A percentile compares a stretch with the other conserved stretches of the same genome.
phyloP scores from a whole-genome alignment of 106 monocot species.

The Gastrodia elata region DNA sequence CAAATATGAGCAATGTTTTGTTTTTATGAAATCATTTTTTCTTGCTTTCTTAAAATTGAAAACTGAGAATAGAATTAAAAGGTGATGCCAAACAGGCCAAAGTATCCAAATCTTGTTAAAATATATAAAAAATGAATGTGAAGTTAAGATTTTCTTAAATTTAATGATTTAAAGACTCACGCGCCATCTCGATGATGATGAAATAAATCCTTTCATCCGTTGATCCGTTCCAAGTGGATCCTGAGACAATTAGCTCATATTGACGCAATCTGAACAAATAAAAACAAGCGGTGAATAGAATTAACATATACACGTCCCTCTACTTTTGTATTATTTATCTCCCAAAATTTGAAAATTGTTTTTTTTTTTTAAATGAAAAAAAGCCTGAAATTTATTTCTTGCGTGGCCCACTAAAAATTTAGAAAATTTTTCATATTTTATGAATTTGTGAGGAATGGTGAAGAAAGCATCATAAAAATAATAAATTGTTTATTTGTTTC shows the following conservation, averaged over 20 bases:
- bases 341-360: too few species aligned
- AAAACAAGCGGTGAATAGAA: slow-evolving; percentile 3
- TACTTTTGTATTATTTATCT: too few species aligned
- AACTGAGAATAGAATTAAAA: too few species aligned
- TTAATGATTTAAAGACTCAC: slow-evolving; percentile 41
- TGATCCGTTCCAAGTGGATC: slow-evolving; percentile 44
- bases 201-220: slow-evolving; percentile 79
- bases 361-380: too few species aligned
- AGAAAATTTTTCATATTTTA: too few species aligned
- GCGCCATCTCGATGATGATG: slow-evolving; percentile 95
- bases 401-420: too few species aligned
- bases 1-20: too few species aligned
- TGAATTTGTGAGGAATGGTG: background rate
- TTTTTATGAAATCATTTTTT: too few species aligned
- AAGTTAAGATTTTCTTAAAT: background rate
- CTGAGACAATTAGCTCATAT: slow-evolving; percentile 67
- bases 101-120: background rate
- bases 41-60: too few species aligned
- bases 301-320: too few species aligned
- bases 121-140: background rate
- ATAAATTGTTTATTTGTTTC: background rate
- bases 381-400: too few species aligned
- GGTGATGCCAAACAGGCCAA: too few species aligned
- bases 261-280: slow-evolving; percentile 59
- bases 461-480: background rate